Evolutionary conservation across 768 basidiomycete species (phyloP).

Genomic region (Panus rudis): DNA sequence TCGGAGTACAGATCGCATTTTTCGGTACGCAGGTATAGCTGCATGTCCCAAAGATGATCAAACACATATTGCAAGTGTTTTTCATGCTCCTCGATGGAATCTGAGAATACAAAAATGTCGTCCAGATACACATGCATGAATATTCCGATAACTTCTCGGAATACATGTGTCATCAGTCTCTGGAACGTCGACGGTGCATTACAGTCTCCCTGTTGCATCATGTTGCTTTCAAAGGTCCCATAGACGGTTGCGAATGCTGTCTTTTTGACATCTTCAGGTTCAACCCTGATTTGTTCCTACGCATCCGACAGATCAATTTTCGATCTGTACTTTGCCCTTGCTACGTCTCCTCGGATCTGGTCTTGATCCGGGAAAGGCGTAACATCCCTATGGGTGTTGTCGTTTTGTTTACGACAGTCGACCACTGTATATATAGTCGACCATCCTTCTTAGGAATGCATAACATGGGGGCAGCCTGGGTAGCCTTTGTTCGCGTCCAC

Average conservation of each 20-base stretch:
- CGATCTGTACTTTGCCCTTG: conserved; percentile 25
- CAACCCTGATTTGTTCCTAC: conserved; percentile 36
- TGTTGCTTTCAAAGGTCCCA: conserved; percentile 30
- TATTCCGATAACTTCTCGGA: conserved; percentile 28
- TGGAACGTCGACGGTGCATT: conserved; percentile 43
- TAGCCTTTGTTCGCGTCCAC: conserved; percentile 22
- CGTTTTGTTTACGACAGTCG: conserved; percentile 30
- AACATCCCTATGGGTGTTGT: conserved; percentile 34
- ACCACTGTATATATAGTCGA: conserved; percentile 28
- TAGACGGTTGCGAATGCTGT: conserved; percentile 29
- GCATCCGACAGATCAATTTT: conserved; percentile 37
- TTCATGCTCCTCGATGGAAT: conserved; percentile 32
- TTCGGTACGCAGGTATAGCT: conserved; percentile 27
- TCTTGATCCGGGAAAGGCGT: conserved; percentile 38
- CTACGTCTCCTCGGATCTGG: conserved; percentile 28
- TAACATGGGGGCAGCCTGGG: conserved; percentile 27
- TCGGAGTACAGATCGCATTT: conserved; percentile 29
- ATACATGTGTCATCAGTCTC: conserved; percentile 34
- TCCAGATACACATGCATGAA: conserved; percentile 40
- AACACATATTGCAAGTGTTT: conserved; percentile 27
- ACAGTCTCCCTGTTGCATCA: conserved; percentile 39
- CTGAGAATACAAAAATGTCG: conserved; percentile 35
- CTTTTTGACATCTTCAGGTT: conserved; percentile 22
- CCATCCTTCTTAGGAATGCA: conserved; percentile 28
- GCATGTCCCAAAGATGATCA: conserved; percentile 16